Conservation (phyloP, 169 alveolate genomes). For the Prorocentrum cordatum region DNA sequence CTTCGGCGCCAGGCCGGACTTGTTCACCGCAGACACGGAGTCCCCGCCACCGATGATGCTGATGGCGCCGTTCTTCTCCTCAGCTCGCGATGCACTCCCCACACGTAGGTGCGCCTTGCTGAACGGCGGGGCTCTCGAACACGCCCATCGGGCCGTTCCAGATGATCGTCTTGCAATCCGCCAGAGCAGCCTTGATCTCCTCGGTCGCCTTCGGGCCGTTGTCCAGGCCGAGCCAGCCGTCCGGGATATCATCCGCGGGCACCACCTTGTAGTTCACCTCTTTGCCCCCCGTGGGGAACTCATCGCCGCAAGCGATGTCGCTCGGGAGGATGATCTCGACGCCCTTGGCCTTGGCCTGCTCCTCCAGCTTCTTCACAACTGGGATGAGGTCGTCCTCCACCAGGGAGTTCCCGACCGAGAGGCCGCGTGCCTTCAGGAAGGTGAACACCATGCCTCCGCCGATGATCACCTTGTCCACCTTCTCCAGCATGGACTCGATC, state of each 20-base stretch:
- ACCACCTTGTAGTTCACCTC: slow-evolving; percentile 82
- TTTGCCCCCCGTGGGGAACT: slow-evolving; percentile 85
- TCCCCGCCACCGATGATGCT: slow-evolving; percentile 93
- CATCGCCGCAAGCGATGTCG: slow-evolving; percentile 86
- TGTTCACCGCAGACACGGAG: slow-evolving; percentile 88
- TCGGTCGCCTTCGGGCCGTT: slow-evolving; percentile 86
- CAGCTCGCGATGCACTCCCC: slow-evolving; percentile 74
- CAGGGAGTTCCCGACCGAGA: too few relatives aligned
- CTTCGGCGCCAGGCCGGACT: slow-evolving; percentile 78
- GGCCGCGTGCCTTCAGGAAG: slow-evolving; percentile 83
- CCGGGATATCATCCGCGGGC: neutral
- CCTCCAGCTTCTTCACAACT: too few relatives aligned
- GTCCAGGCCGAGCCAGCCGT: slow-evolving; percentile 82
- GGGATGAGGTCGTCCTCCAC: too few relatives aligned
- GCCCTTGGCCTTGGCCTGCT: too few relatives aligned
- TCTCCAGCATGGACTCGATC: slow-evolving; percentile 83
- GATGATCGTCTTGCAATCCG: slow-evolving; percentile 86
- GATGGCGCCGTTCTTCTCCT: slow-evolving; percentile 83
- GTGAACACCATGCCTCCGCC: slow-evolving; percentile 99
- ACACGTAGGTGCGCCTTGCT: slow-evolving; percentile 78
- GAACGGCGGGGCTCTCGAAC: slow-evolving; percentile 87
- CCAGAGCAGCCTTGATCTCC: slow-evolving; percentile 77
- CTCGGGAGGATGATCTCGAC: slow-evolving; percentile 88
- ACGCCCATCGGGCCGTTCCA: slow-evolving; percentile 83
- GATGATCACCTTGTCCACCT: slow-evolving; percentile 89